Evolutionary conservation across 176 grass and related monocot genomes (phyloP).

Genomic region (Zizania latifolia): DNA sequence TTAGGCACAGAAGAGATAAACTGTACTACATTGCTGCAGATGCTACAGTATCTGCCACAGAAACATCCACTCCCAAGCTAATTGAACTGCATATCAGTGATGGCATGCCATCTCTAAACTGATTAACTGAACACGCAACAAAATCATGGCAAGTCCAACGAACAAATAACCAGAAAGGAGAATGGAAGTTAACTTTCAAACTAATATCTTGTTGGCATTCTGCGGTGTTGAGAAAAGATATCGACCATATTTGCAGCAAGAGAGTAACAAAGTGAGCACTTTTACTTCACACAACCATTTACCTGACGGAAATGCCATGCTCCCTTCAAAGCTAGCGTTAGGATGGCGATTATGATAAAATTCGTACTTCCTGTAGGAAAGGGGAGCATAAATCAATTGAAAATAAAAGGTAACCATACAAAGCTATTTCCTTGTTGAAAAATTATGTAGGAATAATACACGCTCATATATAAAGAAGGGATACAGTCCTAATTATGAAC

Average conservation of each 20-base stretch:
- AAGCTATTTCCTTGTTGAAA: background rate
- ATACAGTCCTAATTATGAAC: background rate
- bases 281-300: background rate
- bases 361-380: conserved; percentile 70
- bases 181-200: background rate
- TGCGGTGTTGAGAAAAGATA: background rate
- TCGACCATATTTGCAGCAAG: background rate
- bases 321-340: conserved; percentile 70
- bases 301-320: conserved; percentile 96
- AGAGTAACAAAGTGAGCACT: background rate
- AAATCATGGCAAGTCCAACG: background rate
- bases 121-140: background rate
- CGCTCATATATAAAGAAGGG: background rate
- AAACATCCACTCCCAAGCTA: background rate
- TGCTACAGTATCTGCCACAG: background rate
- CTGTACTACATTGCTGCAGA: background rate
- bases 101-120: background rate
- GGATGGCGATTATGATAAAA: conserved; percentile 74
- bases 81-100: background rate
- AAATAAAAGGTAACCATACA: background rate
- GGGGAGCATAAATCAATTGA: background rate
- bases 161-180: background rate
- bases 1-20: background rate
- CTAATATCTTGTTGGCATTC: background rate
- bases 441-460: background rate